Conservation (phyloP, 805 yeast genomes). For the Candida nanaspora region DNA sequence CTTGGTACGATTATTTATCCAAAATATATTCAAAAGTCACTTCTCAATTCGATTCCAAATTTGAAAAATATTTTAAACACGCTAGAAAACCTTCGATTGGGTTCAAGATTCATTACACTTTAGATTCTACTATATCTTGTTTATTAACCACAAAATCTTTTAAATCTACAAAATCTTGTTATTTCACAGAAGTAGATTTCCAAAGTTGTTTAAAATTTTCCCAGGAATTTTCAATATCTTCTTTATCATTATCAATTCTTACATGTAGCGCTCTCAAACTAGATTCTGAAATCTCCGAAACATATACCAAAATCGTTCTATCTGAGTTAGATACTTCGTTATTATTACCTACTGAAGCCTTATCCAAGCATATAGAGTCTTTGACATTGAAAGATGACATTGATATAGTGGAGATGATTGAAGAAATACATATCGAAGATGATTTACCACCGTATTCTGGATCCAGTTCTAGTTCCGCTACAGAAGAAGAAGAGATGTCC, state of each 20-base stretch:
- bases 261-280: neutral
- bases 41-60: neutral
- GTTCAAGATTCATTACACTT: neutral
- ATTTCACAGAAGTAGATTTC: neutral
- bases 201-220: neutral
- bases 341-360: neutral
- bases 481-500: neutral
- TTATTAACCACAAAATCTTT: too few species aligned
- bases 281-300: neutral
- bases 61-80: neutral
- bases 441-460: neutral
- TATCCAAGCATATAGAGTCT: neutral
- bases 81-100: neutral
- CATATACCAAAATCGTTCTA: neutral
- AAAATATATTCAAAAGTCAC: neutral
- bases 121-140: too few species aligned
- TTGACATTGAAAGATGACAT: neutral
- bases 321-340: neutral
- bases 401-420: conserved; percentile 4
- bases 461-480: neutral
- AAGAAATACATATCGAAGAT: neutral
- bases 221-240: neutral
- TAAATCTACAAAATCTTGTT: neutral
- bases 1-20: neutral
- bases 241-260: neutral